Conservation (phyloP, 2,329 filamentous ascomycete species). For the Ceratocystis cacaofunesta region DNA sequence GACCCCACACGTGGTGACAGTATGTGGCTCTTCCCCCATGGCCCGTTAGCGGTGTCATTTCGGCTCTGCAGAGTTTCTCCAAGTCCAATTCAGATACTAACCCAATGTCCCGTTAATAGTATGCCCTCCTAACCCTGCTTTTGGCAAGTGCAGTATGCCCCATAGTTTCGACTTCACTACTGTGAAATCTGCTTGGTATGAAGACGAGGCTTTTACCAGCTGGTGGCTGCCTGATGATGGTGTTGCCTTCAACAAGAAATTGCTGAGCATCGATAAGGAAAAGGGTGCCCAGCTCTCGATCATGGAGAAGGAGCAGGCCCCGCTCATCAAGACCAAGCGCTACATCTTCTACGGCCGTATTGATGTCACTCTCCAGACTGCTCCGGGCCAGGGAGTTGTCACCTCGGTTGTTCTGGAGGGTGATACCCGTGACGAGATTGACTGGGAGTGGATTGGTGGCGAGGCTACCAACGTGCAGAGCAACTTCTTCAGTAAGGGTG, state of each 20-base stretch:
- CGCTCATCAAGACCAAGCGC: slow-evolving; percentile 53
- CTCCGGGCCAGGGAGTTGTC: slow-evolving; percentile 59
- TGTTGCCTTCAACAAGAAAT: slow-evolving; percentile 21
- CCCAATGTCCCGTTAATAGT: slow-evolving; percentile 16
- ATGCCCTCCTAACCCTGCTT: slow-evolving; percentile 51
- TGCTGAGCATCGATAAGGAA: slow-evolving; percentile 20
- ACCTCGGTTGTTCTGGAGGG: slow-evolving; percentile 64
- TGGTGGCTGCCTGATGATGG: slow-evolving; percentile 26
- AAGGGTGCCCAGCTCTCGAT: slow-evolving; percentile 37
- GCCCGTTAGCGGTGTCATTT: neutral
- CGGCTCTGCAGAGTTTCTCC: neutral
- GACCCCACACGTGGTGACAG: slow-evolving; percentile 28
- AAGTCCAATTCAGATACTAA: neutral
- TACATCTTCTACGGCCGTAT: slow-evolving; percentile 78
- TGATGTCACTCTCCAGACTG: slow-evolving; percentile 53
- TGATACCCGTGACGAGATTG: slow-evolving; percentile 62
- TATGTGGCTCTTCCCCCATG: slow-evolving; percentile 10
- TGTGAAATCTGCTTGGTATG: slow-evolving; percentile 32
- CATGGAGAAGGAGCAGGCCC: slow-evolving; percentile 37
- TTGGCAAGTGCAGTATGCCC: slow-evolving; percentile 32
- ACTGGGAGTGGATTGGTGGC: slow-evolving; percentile 57
- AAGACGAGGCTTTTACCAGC: slow-evolving; percentile 18
- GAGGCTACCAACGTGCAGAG: slow-evolving; percentile 55
- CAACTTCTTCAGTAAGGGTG: slow-evolving; percentile 67
- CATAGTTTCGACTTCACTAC: slow-evolving; percentile 47